These are phyloP conservation scores for Trichoderma asperellum DNA, from an alignment of 2,329 filamentous ascomycete genomes.

Conservation along the genomic window DNA sequence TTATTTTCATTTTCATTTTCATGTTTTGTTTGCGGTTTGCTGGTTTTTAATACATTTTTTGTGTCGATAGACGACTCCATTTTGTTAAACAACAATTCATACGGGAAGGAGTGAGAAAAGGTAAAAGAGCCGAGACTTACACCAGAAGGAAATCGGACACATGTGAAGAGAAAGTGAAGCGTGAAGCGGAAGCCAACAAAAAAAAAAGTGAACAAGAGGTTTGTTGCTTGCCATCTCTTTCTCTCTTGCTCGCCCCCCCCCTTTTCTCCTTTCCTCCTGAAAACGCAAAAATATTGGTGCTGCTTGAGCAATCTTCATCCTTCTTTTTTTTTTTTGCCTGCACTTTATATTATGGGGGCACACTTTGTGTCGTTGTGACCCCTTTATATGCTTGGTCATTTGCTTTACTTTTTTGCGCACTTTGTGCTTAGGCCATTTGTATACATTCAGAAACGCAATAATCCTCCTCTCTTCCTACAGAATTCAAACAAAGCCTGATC, in stretches of 20 bases:
- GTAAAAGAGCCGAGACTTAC: neutral
- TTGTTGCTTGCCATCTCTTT: neutral
- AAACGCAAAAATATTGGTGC: neutral
- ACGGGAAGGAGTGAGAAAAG: neutral
- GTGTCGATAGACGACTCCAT: neutral
- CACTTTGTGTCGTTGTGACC: neutral
- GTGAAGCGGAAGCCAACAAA: neutral
- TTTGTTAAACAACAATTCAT: neutral
- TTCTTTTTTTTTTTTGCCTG: neutral
- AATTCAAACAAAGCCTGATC: neutral
- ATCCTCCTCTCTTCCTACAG: neutral
- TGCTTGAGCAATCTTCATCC: constrained; percentile 1
- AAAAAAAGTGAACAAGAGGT: neutral
- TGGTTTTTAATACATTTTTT: neutral
- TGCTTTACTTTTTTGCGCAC: neutral
- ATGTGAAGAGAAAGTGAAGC: neutral
- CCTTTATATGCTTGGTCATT: neutral
- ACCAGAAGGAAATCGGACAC: neutral
- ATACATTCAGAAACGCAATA: neutral
- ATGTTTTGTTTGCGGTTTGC: neutral
- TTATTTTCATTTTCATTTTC: neutral
- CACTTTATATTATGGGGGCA: neutral
- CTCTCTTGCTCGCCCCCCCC: neutral
- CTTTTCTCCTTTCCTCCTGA: neutral
- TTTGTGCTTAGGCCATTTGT: neutral